Evolutionary conservation across 495 filamentous ascomycete genomes (phyloP).

Genomic region (Geopyxis carbonaria): DNA sequence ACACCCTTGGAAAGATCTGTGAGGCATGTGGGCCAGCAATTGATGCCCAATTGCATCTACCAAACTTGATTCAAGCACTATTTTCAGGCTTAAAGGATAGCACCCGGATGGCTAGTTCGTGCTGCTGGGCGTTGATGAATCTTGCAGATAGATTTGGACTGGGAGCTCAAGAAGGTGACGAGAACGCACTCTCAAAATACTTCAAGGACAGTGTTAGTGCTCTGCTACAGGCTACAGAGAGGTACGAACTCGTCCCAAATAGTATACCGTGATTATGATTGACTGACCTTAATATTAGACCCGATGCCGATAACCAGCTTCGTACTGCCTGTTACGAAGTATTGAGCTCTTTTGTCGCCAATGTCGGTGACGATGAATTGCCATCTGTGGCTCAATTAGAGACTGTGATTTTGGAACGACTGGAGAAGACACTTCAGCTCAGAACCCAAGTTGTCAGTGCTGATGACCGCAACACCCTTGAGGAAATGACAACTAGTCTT

Average conservation of each 20-base stretch:
- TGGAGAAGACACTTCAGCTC: constrained; percentile 81
- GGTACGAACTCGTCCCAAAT: constrained; percentile 28
- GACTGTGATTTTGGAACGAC: constrained; percentile 66
- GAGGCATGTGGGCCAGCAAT: constrained; percentile 78
- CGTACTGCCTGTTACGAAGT: constrained; percentile 98
- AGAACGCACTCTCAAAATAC: constrained; percentile 75
- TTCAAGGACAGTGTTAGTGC: constrained; percentile 83
- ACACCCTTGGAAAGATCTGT: constrained; percentile 87
- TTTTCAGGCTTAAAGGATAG: constrained; percentile 80
- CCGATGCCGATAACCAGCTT: constrained; percentile 77
- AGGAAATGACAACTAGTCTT: constrained; percentile 95
- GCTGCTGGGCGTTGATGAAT: constrained; percentile 99
- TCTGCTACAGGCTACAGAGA: constrained; percentile 69
- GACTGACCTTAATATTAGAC: constrained; percentile 28
- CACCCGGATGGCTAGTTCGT: constrained; percentile 91
- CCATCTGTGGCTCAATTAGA: constrained; percentile 62
- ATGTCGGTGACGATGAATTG: constrained; percentile 73
- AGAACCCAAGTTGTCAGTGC: constrained; percentile 88
- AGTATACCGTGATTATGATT: constrained; percentile 3
- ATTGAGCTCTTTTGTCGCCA: constrained; percentile 78
- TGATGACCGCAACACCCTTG: constrained; percentile 81
- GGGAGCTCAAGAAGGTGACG: constrained; percentile 32
- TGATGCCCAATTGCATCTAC: constrained; percentile 63
- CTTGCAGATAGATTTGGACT: constrained; percentile 77
- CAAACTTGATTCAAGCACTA: constrained; percentile 66